Evolutionary conservation across 805 yeast genomes (phyloP), one percentile per base, ranked within the genome.

Genomic region (Kuraishia molischiana): DNA sequence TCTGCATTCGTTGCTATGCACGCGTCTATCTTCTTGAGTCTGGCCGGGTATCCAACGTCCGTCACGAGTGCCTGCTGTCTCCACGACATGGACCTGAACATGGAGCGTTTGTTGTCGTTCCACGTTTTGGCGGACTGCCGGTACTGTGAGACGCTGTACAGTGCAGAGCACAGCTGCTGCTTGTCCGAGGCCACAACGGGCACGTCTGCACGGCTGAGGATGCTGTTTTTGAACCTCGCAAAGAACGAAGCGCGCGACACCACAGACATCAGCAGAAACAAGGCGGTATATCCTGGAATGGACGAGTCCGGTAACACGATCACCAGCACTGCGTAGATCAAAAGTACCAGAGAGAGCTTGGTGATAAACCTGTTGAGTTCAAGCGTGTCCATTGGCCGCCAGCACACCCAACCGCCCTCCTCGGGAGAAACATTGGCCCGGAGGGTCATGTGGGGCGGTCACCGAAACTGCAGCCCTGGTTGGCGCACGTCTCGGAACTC

Each of bases 41-140:
- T 77, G 17, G 62, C 56, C 21, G 67, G 43, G 59, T 83, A 78
- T 0, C 80, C 79, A 2, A 37, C 32, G 19, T 66, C 57, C 9
- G 61, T 63, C 19, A 77, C 75, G 24, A 74, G 52, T 11, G 64
- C 57, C 49, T 78, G 84, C 44, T 79, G 85, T 38, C 71, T 58
- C 64, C 71, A 64, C 4, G 70, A 51, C 70, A 79, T 61, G 45
- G 64, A 46, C 43, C 66, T 67, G 52, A 63, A 67, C 29, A 68
- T 50, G 17, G 57, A 53, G 21, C 67, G 54, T 36, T 72, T 61
- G 35, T 67, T 53, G 35, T 69, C 70, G 42, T 72, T 75, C 65
- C 69, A 57, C 3, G 5, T 19, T 15, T 19, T 24, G 15, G 32
- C 21, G 17, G 15, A 19, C n/a, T 13, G 10, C 15, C 20, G 32